Evolutionary conservation across 2,329 filamentous ascomycete genomes (phyloP), one percentile per base, ranked within the genome.

Genomic region (Berkeleyomyces rouxiae): DNA sequence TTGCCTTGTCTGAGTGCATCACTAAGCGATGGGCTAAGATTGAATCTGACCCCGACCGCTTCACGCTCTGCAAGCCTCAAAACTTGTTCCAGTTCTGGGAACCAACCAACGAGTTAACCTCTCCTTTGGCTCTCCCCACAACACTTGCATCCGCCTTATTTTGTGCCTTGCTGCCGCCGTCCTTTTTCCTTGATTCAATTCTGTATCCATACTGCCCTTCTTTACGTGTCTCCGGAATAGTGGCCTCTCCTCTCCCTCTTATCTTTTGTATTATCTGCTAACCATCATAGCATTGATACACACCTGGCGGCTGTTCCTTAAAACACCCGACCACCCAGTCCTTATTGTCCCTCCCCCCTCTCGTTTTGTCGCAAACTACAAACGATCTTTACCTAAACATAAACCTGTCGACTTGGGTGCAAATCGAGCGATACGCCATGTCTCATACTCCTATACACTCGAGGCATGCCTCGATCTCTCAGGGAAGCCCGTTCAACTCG

Each of bases 391-490:
- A 55, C 37, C 51, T 55, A 31, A 13, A 55, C 51, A 37, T 13
- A 37, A 37, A 11, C 36, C 16, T 13, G 36, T 55, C 33, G 16
- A 36, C 31, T 7, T 55, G 36, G 11, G 13, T 11, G 33, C 13
- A 31, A 55, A 36, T 23, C 44, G 16, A 44, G 44, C 44, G 13
- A 61, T 16, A 37, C 4, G 31, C 44, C 61, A 78, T 77, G 62
- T 80, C 81, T 59, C 75, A 75, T 58, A 83, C 82, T 43, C 82
- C 82, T 62, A 76, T 74, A 67, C 82, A 84, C 69, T 84, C 82
- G 66, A 78, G 82, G 67, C 76, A 81, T 61, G 76, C 79, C 53
- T 85, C 82, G 39, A 73, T 74, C 65, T 74, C 80, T 68, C 80
- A 84, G 60, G 63, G 63, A 16, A 65, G 63, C 49, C 63, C 63